Conservation (phyloP, 495 filamentous ascomycete species). For the Aspergillus cristatus region DNA sequence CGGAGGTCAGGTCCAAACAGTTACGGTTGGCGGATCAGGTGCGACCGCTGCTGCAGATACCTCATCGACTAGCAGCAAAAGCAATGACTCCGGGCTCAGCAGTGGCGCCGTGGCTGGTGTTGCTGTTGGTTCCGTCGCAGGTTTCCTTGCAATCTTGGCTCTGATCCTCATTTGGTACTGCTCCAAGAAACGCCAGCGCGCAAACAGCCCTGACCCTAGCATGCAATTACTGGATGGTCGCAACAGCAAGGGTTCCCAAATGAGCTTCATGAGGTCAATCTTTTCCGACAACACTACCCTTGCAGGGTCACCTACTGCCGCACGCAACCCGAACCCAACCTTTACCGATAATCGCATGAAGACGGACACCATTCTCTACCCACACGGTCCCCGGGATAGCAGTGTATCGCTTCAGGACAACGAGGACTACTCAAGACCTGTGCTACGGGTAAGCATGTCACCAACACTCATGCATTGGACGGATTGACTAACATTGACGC, state of each 20-base stretch:
- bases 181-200: constrained; percentile 28
- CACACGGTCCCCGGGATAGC: constrained; percentile 41
- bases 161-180: constrained; percentile 34
- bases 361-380: constrained; percentile 32
- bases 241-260: constrained; percentile 39
- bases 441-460: constrained; percentile 47
- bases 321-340: constrained; percentile 17
- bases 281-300: constrained; percentile 35
- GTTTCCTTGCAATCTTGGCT: constrained; percentile 28
- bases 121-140: constrained; percentile 41
- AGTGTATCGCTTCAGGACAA: constrained; percentile 45
- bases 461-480: background rate
- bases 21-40: constrained; percentile 38
- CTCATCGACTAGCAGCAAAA: constrained; percentile 5
- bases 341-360: constrained; percentile 41
- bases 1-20: constrained; percentile 39
- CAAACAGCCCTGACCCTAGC: constrained; percentile 22
- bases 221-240: constrained; percentile 24
- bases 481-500: constrained; percentile 5
- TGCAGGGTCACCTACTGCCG: constrained; percentile 18
- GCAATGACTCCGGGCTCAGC: constrained; percentile 19
- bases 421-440: constrained; percentile 49
- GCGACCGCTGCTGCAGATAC: constrained; percentile 17
- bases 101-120: constrained; percentile 38
- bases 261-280: constrained; percentile 33